phyloP scores from a whole-genome alignment of 2,329 filamentous ascomycete species.

The Talaromyces albobiverticillius region DNA sequence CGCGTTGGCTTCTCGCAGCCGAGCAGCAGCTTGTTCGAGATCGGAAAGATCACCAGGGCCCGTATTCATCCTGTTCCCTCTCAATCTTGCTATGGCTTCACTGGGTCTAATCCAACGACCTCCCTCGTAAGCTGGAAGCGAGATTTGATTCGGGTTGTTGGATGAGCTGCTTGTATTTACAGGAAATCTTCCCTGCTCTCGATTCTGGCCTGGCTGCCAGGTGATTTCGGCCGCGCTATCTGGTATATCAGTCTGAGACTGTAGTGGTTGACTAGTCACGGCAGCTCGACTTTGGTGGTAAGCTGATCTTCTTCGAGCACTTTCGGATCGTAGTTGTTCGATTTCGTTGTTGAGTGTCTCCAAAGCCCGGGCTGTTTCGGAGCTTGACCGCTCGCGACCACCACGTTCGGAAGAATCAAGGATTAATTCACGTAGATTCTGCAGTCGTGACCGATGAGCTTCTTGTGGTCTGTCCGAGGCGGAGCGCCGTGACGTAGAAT shows the following conservation, averaged over 20 bases:
- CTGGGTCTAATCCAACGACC: conserved; percentile 25
- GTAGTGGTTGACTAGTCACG: conserved; percentile 18
- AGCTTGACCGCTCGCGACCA: conserved; percentile 23
- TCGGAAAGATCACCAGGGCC: conserved; percentile 4
- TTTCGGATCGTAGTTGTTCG: conserved; percentile 28
- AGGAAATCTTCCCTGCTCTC: background rate
- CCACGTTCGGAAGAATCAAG: conserved; percentile 28
- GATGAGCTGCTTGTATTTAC: background rate
- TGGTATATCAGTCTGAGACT: background rate
- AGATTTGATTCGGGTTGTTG: conserved; percentile 15
- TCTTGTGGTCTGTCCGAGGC: conserved; percentile 23
- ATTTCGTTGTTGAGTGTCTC: conserved; percentile 41
- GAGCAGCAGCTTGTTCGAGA: conserved; percentile 18
- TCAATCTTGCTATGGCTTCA: conserved; percentile 21
- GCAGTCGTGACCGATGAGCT: conserved; percentile 23
- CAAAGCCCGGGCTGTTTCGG: conserved; percentile 30
- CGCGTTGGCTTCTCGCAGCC: conserved; percentile 20
- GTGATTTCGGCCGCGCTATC: background rate
- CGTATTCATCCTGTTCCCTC: conserved; percentile 11
- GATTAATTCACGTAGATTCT: conserved; percentile 39
- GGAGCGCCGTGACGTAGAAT: conserved; percentile 24
- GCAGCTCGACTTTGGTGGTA: conserved; percentile 25
- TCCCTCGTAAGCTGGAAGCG: conserved; percentile 6
- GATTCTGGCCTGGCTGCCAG: conserved; percentile 15
- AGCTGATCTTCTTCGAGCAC: conserved; percentile 22